Evolutionary conservation across 176 grass and related monocot species (phyloP), one percentile per base, ranked within the genome.

Genomic region (Poa annua): DNA sequence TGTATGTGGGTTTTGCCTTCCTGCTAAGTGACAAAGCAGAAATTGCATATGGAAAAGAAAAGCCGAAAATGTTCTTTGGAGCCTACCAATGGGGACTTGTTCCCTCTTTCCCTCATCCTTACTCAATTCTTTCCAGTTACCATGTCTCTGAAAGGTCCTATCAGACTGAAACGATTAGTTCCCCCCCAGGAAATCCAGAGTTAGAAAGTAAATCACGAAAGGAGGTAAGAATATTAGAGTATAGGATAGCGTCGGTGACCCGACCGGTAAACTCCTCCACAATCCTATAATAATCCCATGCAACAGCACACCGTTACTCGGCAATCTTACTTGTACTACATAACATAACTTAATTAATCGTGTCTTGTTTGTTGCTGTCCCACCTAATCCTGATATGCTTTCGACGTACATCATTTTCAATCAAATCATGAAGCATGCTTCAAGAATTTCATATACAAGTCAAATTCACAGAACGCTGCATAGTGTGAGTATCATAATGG

Each of bases 41-140:
- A 64, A 64, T 64, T 33, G 3, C 61, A 34, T 64, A 64, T 33
- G 8, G 14, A 64, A 64, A 64, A 64, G 14, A 64, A 64, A 64
- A 64, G 29, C 26, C 83, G 79, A 83, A 89, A 90, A 49, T 83
- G 57, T 83, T 49, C 11, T 83, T 66, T 83, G 56, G 79, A 67
- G 79, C 84, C 88, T 83, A 86, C 84, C 74, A 59, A 3, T 42
- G 8, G 11, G 66, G 65, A 79, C 38, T 79, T 38, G 73, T 56
- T 63, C 20, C 47, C 75, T 76, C 69, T 59, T 84, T 80, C 75
- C 15, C 64, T 34, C 49, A 3, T 51, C 67, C 67, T 6, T 77
- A 72, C 78, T 73, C 71, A 72, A n/a, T 78, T 53, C 11, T n/a
- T 78, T 66, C 21, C 33, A 11, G 24, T 48, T 32, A 45, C 24